Evolutionary conservation across 306 rosid genomes (phyloP).

Genomic region (Pueraria montana): DNA sequence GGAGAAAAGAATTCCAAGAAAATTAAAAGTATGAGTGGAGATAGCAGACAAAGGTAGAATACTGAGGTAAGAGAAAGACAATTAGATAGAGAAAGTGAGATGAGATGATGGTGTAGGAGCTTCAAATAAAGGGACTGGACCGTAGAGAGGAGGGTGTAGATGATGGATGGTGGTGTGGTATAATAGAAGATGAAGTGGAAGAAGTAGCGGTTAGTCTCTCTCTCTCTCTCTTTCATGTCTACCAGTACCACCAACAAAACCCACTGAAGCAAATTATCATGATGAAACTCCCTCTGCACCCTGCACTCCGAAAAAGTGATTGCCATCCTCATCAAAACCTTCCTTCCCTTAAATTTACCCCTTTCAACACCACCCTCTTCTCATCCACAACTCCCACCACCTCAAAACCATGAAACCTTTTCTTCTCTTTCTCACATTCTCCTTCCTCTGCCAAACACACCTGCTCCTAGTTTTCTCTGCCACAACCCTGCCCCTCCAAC

Average conservation of each 20-base stretch:
- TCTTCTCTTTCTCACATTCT: constrained; percentile 57
- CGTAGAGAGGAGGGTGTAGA: not conserved
- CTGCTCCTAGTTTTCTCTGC: constrained; percentile 54
- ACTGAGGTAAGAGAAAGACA: constrained; percentile 51
- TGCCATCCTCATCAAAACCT: constrained; percentile 74
- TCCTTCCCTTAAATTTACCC: constrained; percentile 77
- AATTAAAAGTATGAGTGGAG: constrained; percentile 72
- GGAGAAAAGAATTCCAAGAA: constrained; percentile 64
- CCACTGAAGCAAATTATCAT: constrained; percentile 84
- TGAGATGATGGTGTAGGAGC: constrained; percentile 8
- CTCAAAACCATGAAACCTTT: constrained; percentile 76
- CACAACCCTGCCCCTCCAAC: constrained; percentile 61
- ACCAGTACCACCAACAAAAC: constrained; percentile 69
- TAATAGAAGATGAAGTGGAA: constrained; percentile 45
- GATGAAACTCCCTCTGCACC: constrained; percentile 88
- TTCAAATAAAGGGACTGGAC: constrained; percentile 51
- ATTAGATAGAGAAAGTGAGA: constrained; percentile 37
- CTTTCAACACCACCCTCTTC: constrained; percentile 54
- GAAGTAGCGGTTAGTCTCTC: constrained; percentile 39
- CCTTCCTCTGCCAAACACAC: constrained; percentile 53
- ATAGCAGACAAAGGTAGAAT: constrained; percentile 84
- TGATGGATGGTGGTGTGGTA: constrained; percentile 36
- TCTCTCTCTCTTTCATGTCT: constrained; percentile 55
- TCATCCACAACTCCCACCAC: constrained; percentile 57
- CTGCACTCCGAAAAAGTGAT: constrained; percentile 91